These are phyloP conservation scores for Discostella stelligera DNA, from an alignment of 352 stramenopile genomes.

Conservation along the genomic window DNA sequence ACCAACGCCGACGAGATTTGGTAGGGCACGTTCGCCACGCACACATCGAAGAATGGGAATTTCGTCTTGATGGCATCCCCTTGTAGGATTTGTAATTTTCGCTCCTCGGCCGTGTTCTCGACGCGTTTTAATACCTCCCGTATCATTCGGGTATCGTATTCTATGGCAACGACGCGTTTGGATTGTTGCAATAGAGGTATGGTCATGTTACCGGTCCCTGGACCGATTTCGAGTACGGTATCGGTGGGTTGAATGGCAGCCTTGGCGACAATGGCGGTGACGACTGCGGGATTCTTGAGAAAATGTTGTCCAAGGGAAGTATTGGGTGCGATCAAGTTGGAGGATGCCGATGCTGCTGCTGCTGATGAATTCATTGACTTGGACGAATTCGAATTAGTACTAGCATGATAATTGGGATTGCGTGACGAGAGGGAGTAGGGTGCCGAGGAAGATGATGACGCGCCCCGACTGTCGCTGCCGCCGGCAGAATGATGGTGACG, in stretches of 20 bases:
- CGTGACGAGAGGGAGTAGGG: slow-evolving; percentile 29
- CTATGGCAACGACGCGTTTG: slow-evolving; percentile 96
- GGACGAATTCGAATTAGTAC: background rate
- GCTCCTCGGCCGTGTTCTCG: slow-evolving; percentile 88
- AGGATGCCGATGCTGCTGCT: background rate
- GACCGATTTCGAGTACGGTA: slow-evolving; percentile 94
- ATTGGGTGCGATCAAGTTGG: slow-evolving; percentile 93
- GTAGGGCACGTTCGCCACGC: slow-evolving; percentile 99
- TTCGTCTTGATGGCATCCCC: slow-evolving; percentile 98
- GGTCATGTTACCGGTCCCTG: slow-evolving; percentile 99
- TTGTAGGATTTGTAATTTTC: slow-evolving; percentile 97
- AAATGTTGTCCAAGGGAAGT: slow-evolving; percentile 98
- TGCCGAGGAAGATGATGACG: slow-evolving; percentile 13
- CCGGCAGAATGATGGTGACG: slow-evolving; percentile 4
- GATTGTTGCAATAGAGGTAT: slow-evolving; percentile 66
- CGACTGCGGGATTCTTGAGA: slow-evolving; percentile 97
- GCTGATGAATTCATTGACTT: background rate
- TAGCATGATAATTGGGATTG: background rate
- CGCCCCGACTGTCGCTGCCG: background rate
- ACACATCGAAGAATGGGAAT: slow-evolving; percentile 99
- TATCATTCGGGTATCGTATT: slow-evolving; percentile 99
- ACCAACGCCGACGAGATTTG: slow-evolving; percentile 98
- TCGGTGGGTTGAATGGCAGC: slow-evolving; percentile 93
- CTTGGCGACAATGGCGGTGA: slow-evolving; percentile 95
- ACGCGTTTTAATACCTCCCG: slow-evolving; percentile 98